Evolutionary conservation across 495 filamentous ascomycete species (phyloP), one percentile per base, ranked within the genome.

Genomic region (Geoglossum glabrum): DNA sequence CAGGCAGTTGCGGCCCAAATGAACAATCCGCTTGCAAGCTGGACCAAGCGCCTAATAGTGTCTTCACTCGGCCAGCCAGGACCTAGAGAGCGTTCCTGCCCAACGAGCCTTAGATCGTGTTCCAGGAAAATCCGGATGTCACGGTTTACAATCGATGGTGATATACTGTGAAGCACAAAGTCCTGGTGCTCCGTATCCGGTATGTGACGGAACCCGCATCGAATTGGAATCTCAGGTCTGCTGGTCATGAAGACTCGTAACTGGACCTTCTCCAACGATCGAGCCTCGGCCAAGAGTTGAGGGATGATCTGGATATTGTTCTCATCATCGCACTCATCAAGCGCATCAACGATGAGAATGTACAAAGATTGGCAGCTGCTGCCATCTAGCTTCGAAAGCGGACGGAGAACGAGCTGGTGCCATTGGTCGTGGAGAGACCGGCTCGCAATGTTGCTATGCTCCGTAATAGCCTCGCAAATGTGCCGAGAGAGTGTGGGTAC

Each of bases 241-340:
- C 57, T 62, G 9, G 47, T 63, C 19, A 63, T 17, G 28, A 63
- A 63, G 17, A 63, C 30, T 49, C 62, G 62, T 5, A 63, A 26
- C 15, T 21, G 58, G 11, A 63, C 36, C 45, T 0, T 61, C 52
- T 30, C 55, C 33, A 59, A 55, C 30, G 59, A 61, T 47, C 54
- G 54, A 36, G 62, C 57, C 55, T 64, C 56, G 30, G 62, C 60
- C 47, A 64, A 34, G 17, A 63, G 59, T 27, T 63, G 31, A n/a
- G 63, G 30, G 52, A 64, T 58, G 27, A 64, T 59, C 30, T 54
- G 62, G 36, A 64, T 47, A 34, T 61, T 19, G 27, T 64, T 40
- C 3, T 65, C 62, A 43, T 61, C 58, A 28, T 64, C 62, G 27
- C 62, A 65, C 49, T 65, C 56, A 54, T 65, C 63, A 31, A 65